Conservation (phyloP, 148 eudicot species). For the Chenopodium suecicum region DNA sequence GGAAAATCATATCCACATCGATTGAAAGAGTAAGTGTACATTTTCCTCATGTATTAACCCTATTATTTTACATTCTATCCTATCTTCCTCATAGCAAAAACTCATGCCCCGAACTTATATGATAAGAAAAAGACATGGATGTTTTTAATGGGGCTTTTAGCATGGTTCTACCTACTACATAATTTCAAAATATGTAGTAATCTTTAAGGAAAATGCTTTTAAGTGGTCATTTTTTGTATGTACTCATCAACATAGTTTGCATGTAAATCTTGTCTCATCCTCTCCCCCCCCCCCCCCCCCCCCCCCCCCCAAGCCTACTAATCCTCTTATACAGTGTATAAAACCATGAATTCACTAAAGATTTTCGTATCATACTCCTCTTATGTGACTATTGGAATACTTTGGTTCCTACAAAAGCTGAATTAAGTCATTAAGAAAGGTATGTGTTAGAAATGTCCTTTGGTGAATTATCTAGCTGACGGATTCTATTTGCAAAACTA, state of each 20-base stretch:
- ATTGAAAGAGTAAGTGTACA: conserved; percentile 60
- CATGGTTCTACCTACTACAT: not conserved
- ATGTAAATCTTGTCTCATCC: not conserved
- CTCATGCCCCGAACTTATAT: no score
- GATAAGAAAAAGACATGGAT: not conserved
- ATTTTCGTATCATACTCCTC: no score
- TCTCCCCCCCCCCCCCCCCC: no score
- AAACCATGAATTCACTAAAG: not conserved
- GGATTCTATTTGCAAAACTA: not conserved
- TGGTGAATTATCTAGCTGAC: not conserved
- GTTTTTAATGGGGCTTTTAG: not conserved
- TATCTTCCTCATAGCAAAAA: not conserved
- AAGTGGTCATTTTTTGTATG: not conserved
- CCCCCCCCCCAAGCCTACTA: not conserved
- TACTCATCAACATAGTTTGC: not conserved
- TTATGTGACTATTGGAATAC: no score
- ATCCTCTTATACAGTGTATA: not conserved
- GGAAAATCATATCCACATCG: conserved; percentile 73
- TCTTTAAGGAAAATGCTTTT: not conserved
- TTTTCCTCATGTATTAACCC: not conserved
- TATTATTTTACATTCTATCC: not conserved
- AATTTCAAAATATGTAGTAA: no score
- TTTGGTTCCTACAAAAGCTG: not conserved
- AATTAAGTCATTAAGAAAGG: not conserved
- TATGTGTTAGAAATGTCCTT: not conserved